These are phyloP conservation scores for Yamadazyma membranifaciens DNA, from an alignment of 1,139 yeast genomes.

Conservation along the genomic window DNA sequence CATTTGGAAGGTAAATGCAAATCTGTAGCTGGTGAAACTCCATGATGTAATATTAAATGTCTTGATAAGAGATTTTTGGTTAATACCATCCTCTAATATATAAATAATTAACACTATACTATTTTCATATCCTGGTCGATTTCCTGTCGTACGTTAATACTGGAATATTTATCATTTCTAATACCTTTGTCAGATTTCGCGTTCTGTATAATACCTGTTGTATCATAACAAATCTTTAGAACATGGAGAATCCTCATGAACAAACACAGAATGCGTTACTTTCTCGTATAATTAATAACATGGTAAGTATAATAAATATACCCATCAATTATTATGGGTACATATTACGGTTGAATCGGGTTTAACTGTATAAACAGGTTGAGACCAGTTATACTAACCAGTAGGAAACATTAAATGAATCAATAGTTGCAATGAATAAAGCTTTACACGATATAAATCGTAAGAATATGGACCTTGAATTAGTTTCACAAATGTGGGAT, in stretches of 20 bases:
- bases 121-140: too few species aligned
- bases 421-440: constrained; percentile 62
- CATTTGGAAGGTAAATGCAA: constrained; percentile 9
- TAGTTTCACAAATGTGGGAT: constrained; percentile 80
- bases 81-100: too few species aligned
- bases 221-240: constrained; percentile 5
- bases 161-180: too few species aligned
- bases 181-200: background rate
- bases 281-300: constrained; percentile 72
- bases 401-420: constrained; percentile 67
- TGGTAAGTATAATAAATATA: constrained; percentile 51
- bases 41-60: too few species aligned
- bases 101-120: too few species aligned
- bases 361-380: too few species aligned
- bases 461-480: constrained; percentile 68
- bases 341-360: too few species aligned
- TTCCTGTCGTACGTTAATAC: too few species aligned
- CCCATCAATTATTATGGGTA: too few species aligned
- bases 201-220: background rate
- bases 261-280: constrained; percentile 78
- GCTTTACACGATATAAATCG: constrained; percentile 61
- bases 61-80: too few species aligned
- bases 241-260: constrained; percentile 88
- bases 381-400: constrained; percentile 11
- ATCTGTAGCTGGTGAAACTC: background rate